Evolutionary conservation across 202 grass and related monocot species (phyloP).

Genomic region (Schoenoplectus tabernaemontani): DNA sequence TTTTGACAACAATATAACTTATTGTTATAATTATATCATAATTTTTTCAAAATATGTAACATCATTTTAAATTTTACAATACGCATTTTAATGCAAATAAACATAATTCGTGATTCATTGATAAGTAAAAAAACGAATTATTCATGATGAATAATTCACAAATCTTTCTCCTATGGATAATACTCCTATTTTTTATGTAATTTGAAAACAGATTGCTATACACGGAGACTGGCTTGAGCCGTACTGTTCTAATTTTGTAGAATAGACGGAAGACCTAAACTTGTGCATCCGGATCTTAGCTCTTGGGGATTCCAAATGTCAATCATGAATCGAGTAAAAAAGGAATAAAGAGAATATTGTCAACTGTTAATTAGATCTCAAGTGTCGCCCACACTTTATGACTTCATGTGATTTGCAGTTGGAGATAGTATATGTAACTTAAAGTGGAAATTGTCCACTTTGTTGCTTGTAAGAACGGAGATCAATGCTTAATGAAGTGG

Average conservation of each 20-base stretch:
- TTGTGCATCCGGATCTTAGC: background rate
- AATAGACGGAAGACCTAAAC: background rate
- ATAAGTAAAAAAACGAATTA: no score
- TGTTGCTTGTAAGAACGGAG: background rate
- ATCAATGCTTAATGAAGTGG: background rate
- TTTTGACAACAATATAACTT: no score
- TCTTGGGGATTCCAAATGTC: background rate
- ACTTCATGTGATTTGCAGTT: background rate
- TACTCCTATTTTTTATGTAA: no score
- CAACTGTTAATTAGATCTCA: constrained; percentile 11
- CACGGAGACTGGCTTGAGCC: background rate
- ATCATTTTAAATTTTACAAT: no score
- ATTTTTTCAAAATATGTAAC: no score
- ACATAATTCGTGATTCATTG: no score
- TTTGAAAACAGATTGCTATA: background rate
- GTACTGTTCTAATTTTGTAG: background rate
- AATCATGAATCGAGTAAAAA: background rate
- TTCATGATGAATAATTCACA: background rate
- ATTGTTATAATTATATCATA: no score
- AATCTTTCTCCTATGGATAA: background rate
- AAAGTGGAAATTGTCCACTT: background rate
- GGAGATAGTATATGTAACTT: background rate
- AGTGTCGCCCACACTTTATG: constrained; percentile 5
- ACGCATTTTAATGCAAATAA: no score
- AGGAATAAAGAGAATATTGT: constrained; percentile 13